Evolutionary conservation across 805 yeast species (phyloP), one percentile per base, ranked within the genome.

Genomic region (Saccharomyces eubayanus): DNA sequence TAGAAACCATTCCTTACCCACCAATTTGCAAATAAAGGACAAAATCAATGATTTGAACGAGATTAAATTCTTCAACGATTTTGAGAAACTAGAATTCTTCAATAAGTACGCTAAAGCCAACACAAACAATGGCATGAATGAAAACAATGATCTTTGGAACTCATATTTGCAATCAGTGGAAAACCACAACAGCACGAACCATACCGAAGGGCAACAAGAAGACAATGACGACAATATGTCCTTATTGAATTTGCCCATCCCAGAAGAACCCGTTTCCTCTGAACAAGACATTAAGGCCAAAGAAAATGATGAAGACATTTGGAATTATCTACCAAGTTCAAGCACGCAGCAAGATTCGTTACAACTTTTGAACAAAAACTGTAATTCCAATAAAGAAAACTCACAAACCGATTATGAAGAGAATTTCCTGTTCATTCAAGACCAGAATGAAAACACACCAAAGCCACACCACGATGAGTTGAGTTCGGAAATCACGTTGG

Each of bases 81-180:
- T 56, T 48, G 65, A 62, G 47, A 62, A 60, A 31, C 53, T 51
- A 51, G 63, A 58, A 29, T 62, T 62, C 43, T 57, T 59, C 51
- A 55, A 57, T 43, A 62, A 62, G 43, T 57, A 59, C 29, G 43
- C 55, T 16, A 36, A 36, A n/a, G 43, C 20, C 11, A 36, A 36
- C 9, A 36, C 28, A 4, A 28, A 24, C 11, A 46, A n/a, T 24
- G 30, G 21, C 20, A 16, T 36, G 10, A 36, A 16, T 21, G 43
- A 36, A 16, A 36, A 36, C 21, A 36, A 36, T n/a, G 43, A 36
- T 36, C 43, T 36, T 9, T 36, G 43, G 43, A 36, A 36, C 20
- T 36, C 43, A 3, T 36, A 36, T 16, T 11, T 36, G 16, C 21
- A 36, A 8, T 36, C 43, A 4, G 20, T 36, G 43, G 43, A 36